Conservation (phyloP, 805 yeast genomes). For the Ogataea angusta region DNA sequence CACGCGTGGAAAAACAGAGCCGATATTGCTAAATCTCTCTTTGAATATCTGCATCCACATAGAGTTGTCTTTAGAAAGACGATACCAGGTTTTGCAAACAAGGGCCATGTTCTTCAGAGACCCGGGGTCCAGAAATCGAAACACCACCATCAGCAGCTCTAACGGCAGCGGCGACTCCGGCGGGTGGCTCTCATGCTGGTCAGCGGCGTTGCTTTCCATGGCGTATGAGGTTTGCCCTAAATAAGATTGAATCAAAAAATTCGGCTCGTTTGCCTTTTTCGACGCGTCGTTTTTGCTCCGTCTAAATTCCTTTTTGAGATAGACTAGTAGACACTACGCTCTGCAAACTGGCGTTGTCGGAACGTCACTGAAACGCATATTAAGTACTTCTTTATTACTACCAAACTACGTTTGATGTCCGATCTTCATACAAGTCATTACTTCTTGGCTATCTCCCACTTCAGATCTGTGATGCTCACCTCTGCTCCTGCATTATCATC, state of each 20-base stretch:
- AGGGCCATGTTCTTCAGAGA: constrained; percentile 39
- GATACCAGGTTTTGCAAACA: constrained; percentile 50
- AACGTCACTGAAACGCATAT: no score
- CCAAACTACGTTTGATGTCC: no score
- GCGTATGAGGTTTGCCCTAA: neutral
- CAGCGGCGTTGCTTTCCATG: neutral
- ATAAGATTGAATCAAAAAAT: neutral
- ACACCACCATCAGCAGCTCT: constrained; percentile 44
- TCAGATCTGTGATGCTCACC: constrained; percentile 73
- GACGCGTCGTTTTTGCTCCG: neutral
- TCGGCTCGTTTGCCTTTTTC: neutral
- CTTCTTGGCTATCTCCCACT: constrained; percentile 54
- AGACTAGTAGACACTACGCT: neutral
- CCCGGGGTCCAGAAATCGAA: constrained; percentile 43
- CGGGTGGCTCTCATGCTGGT: neutral
- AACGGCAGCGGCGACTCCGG: constrained; percentile 30
- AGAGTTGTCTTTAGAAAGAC: constrained; percentile 40
- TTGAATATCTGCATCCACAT: constrained; percentile 49
- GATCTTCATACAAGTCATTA: neutral
- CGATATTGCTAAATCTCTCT: constrained; percentile 35
- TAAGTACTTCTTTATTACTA: no score
- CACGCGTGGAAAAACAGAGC: constrained; percentile 39
- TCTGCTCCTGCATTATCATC: constrained; percentile 81
- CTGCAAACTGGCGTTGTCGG: neutral
- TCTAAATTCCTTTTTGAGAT: neutral